Conservation (phyloP, 164 flowering plant genomes). For the Piper betle region DNA sequence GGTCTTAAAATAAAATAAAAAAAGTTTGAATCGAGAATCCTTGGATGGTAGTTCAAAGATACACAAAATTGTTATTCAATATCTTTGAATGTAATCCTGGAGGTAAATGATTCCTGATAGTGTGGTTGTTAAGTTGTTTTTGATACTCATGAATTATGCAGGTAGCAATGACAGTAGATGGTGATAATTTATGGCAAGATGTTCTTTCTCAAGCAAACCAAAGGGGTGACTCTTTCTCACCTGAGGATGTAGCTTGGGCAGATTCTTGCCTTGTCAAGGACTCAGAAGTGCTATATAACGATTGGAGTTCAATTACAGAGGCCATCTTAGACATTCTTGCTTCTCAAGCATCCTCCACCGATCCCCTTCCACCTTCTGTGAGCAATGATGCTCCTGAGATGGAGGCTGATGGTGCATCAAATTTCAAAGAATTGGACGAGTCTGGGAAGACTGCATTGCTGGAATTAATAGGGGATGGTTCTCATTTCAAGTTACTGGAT, state of each 20-base stretch:
- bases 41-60: neutral
- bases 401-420: constrained; percentile 1
- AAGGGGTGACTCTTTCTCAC: constrained; percentile 22
- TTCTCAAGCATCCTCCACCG: constrained; percentile 13
- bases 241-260: constrained; percentile 56
- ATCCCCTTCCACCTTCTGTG: neutral
- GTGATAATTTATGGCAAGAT: constrained; percentile 20
- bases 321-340: constrained; percentile 31
- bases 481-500: constrained; percentile 6
- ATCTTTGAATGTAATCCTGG: neutral
- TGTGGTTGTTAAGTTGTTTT: neutral
- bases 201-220: constrained; percentile 13
- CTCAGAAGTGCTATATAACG: constrained; percentile 19
- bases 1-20: too few species aligned
- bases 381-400: neutral
- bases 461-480: constrained; percentile 11
- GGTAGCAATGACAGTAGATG: constrained; percentile 20
- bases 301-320: constrained; percentile 41
- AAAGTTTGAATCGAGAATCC: neutral
- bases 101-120: neutral
- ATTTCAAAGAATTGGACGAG: constrained; percentile 2
- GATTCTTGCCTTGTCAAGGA: constrained; percentile 54
- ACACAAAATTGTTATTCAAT: too few species aligned
- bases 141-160: neutral
- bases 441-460: constrained; percentile 2